A percentile compares a stretch with the other conserved stretches of the same genome.
Conservation (phyloP, 768 basidiomycete genomes). For the Pleurotus djamor region DNA sequence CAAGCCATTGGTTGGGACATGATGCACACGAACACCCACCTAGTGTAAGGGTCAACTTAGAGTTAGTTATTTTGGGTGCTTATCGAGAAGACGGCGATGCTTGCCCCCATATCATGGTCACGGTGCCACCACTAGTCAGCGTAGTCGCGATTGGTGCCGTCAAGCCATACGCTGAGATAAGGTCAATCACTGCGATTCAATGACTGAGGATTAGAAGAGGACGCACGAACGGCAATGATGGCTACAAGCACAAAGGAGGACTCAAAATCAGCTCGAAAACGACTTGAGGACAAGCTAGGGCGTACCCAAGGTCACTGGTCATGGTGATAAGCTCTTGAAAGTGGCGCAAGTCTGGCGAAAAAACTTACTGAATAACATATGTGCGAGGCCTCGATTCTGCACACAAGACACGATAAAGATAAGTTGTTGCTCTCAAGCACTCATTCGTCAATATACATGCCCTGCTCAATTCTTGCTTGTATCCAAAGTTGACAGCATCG, state of each 20-base stretch:
- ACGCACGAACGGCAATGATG: conserved; percentile 63
- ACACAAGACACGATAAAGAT: background rate
- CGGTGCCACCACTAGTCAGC: conserved; percentile 52
- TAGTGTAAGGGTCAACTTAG: background rate
- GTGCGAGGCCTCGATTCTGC: conserved; percentile 48
- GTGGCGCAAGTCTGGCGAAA: background rate
- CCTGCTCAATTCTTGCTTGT: conserved; percentile 52
- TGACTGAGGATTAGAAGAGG: background rate
- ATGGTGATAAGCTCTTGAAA: conserved; percentile 1
- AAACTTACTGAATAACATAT: conserved; percentile 52
- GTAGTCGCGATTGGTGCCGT: conserved; percentile 55
- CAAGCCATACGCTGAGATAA: conserved; percentile 47
- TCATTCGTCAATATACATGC: conserved; percentile 24
- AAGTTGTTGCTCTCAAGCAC: background rate
- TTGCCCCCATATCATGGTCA: conserved; percentile 58
- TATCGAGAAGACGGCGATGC: conserved; percentile 1
- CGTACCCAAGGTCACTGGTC: conserved; percentile 48
- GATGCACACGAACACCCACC: conserved; percentile 50
- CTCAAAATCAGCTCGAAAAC: conserved; percentile 1
- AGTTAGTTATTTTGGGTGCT: background rate
- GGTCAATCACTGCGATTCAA: background rate
- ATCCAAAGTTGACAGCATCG: conserved; percentile 50
- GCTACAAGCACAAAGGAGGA: conserved; percentile 26
- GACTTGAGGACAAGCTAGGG: background rate
- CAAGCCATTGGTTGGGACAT: conserved; percentile 46